Conservation (phyloP, 2,329 filamentous ascomycete species). For the Colletotrichum acutatum region DNA sequence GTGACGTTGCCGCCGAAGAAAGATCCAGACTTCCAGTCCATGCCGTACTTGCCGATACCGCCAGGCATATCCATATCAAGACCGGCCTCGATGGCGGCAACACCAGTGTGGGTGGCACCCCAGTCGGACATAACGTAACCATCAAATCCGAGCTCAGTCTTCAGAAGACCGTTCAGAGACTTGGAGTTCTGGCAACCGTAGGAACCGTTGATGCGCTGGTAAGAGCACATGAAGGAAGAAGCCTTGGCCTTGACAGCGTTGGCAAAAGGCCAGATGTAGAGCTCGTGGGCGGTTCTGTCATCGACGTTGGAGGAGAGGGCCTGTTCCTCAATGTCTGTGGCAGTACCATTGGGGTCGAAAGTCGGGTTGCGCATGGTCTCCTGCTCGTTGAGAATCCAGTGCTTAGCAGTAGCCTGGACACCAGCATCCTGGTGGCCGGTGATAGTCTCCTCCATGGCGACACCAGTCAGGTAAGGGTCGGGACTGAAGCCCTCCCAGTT, state of each 20-base stretch:
- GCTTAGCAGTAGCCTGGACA: conserved; percentile 52
- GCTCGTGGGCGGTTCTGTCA: conserved; percentile 69
- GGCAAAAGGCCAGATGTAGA: conserved; percentile 50
- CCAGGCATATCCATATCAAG: conserved; percentile 65
- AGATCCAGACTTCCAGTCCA: conserved; percentile 44
- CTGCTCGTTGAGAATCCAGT: conserved; percentile 52
- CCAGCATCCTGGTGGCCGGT: conserved; percentile 48
- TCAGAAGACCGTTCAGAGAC: conserved; percentile 59
- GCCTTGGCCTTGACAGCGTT: conserved; percentile 46
- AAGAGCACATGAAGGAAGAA: conserved; percentile 56
- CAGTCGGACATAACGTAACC: conserved; percentile 58
- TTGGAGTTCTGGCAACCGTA: conserved; percentile 63
- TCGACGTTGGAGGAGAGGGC: conserved; percentile 60
- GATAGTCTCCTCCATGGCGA: conserved; percentile 52
- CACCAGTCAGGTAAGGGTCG: conserved; percentile 75
- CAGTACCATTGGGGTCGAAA: conserved; percentile 40
- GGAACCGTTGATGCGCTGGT: conserved; percentile 58
- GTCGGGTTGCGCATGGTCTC: conserved; percentile 46
- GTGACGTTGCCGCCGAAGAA: conserved; percentile 59
- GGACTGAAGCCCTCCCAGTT: conserved; percentile 75
- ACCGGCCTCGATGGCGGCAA: conserved; percentile 55
- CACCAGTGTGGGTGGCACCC: conserved; percentile 49
- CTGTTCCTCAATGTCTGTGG: conserved; percentile 41
- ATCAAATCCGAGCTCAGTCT: conserved; percentile 61
- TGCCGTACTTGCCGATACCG: conserved; percentile 47